These are phyloP conservation scores for Heritiera littoralis DNA, from an alignment of 345 rosid species.

Conservation along the genomic window DNA sequence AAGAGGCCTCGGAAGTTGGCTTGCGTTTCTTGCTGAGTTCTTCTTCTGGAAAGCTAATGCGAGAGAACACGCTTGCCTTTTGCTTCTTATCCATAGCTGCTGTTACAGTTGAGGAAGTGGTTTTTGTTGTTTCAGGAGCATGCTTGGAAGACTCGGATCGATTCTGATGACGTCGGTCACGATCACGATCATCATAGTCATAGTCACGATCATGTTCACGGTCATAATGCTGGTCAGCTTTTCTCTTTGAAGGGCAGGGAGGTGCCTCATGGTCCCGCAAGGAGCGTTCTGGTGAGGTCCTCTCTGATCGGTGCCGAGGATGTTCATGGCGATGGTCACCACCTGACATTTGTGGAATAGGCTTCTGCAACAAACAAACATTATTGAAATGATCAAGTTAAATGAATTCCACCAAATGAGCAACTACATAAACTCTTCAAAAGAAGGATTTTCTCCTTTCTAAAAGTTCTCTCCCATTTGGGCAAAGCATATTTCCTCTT, in stretches of 20 bases:
- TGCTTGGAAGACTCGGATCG: constrained; percentile 47
- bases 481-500: too few relatives aligned
- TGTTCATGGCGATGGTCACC: constrained; percentile 38
- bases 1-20: constrained; percentile 40
- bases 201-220: constrained; percentile 33
- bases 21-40: constrained; percentile 63
- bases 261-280: constrained; percentile 44
- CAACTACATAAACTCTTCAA: too few relatives aligned
- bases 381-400: not conserved
- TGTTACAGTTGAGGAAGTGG: constrained; percentile 24
- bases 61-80: constrained; percentile 82
- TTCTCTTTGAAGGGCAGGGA: constrained; percentile 61
- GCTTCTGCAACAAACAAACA: constrained; percentile 35
- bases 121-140: constrained; percentile 25
- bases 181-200: constrained; percentile 40
- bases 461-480: too few relatives aligned
- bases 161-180: constrained; percentile 33
- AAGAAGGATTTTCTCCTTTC: too few relatives aligned
- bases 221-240: constrained; percentile 46
- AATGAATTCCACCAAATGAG: not conserved
- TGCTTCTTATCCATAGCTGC: constrained; percentile 45
- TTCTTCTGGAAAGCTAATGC: constrained; percentile 82
- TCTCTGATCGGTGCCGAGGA: constrained; percentile 53
- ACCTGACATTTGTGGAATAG: constrained; percentile 40
- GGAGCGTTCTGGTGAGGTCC: constrained; percentile 50